Base-by-base conservation (phyloP, 768 basidiomycete genomes). In the Phaeotremella fagi region DNA sequence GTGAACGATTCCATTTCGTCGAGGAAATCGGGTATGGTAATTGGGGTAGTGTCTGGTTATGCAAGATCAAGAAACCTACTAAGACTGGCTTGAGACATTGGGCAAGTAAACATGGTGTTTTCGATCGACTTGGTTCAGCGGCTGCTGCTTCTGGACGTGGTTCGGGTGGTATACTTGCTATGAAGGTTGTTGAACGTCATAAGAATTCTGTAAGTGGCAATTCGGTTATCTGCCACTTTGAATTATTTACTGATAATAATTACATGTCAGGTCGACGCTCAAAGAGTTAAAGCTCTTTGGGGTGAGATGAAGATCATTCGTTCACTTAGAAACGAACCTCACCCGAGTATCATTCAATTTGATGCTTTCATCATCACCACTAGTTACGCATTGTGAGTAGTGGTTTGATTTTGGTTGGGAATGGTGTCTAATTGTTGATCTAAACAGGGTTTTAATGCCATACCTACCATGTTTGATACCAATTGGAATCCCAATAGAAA, bases 271-370 rank as follows among this genome's bases (percentile, higher is more conserved):
- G 88, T 89, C 11, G 90, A 88, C 0, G 87, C 89, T 3, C 90
- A 90, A 15, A 82, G 94, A 48, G 87, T 99, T 52, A 79, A 85
- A 66, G 90, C 90, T 41, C 78, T 98, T 82, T 95, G 91, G 91
- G 92, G 91, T 69, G 91, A 97, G 78, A 92, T 92, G 90, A 94
- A 94, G 80, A 86, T 92, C 64, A 84, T 97, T 54, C 81, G 87
- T 62, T 78, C 83, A 11, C 83, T 97, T 74, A 87, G 86, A 77
- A 76, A 83, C 41, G 85, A 90, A 64, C 83, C 85, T 7, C 94
- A 97, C 70, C 91, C 90, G 0, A 87, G 88, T 56, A 86, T 98
- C 75, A 87, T 98, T 57, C 82, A 83, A 11, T 97, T 98, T 75
- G 85, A 91, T 66, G 86, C 87, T 3, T 97, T 98, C 79, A 85